Percentiles rank a stretch among this genome's conserved stretches.
Evolutionary conservation across 2,329 filamentous ascomycete species (phyloP).

Genomic region (Fusarium duplospermum): DNA sequence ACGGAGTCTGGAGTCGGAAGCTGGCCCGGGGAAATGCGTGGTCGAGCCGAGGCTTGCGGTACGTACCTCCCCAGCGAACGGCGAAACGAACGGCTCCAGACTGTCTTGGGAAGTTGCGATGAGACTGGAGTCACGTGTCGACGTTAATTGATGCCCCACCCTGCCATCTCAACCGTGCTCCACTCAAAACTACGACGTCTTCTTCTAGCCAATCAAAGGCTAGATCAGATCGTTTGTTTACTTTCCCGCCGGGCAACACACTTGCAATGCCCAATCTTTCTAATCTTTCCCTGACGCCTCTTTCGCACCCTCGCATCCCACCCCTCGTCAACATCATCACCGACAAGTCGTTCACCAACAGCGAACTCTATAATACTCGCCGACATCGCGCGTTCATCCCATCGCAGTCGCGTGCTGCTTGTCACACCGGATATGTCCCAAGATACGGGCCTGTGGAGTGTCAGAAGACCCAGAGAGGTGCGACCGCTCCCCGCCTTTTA

Average conservation of each 20-base stretch:
- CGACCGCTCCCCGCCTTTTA: constrained; percentile 17
- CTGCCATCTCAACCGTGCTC: constrained; percentile 28
- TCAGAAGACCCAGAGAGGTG: constrained; percentile 91
- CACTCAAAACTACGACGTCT: constrained; percentile 4
- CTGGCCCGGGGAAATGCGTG: constrained; percentile 41
- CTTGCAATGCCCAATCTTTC: constrained; percentile 31
- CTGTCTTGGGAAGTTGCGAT: background rate
- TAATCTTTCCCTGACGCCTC: constrained; percentile 27
- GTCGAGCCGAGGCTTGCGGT: constrained; percentile 48
- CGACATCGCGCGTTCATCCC: constrained; percentile 20
- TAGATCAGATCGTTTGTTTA: constrained; percentile 53
- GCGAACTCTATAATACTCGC: background rate
- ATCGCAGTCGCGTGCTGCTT: constrained; percentile 31
- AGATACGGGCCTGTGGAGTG: constrained; percentile 88
- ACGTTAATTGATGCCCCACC: background rate
- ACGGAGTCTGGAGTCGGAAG: constrained; percentile 43
- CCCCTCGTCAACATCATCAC: constrained; percentile 31
- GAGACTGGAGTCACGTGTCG: constrained; percentile 24
- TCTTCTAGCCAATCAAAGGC: constrained; percentile 43
- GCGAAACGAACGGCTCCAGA: background rate
- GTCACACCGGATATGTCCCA: constrained; percentile 74
- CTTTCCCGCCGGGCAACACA: constrained; percentile 56
- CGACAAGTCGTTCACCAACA: constrained; percentile 6
- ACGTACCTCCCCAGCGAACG: constrained; percentile 22
- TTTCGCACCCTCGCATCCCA: constrained; percentile 34